Evolutionary conservation across 805 yeast genomes (phyloP).

Genomic region (Kluyveromyces nonfermentans): DNA sequence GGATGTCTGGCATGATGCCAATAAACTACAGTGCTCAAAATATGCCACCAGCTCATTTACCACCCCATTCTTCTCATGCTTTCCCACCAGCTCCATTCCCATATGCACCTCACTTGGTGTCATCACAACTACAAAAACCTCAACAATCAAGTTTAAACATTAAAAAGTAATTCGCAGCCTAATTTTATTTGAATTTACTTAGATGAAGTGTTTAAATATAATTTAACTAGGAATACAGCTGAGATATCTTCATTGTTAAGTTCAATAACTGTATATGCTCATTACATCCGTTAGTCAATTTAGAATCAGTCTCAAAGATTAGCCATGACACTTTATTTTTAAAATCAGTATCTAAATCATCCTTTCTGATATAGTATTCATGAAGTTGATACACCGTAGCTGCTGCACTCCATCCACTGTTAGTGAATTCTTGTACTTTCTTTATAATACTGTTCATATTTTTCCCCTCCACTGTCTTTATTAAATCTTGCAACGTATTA

Average conservation of each 20-base stretch:
- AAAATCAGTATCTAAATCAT: slow-evolving; percentile 37
- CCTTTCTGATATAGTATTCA: slow-evolving; percentile 51
- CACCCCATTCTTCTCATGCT: background rate
- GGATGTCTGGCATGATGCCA: slow-evolving; percentile 3
- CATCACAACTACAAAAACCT: background rate
- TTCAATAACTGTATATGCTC: slow-evolving; percentile 78
- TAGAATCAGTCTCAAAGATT: slow-evolving; percentile 66
- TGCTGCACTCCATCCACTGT: slow-evolving; percentile 73
- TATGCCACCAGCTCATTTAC: background rate
- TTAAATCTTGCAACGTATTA: slow-evolving; percentile 34
- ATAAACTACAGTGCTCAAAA: slow-evolving; percentile 2
- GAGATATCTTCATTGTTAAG: slow-evolving; percentile 45
- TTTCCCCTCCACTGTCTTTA: slow-evolving; percentile 30
- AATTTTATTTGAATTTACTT: slow-evolving; percentile 1
- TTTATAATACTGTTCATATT: slow-evolving; percentile 29
- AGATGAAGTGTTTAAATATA: background rate
- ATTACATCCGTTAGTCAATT: slow-evolving; percentile 76
- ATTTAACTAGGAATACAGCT: slow-evolving; percentile 16
- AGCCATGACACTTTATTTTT: slow-evolving; percentile 58
- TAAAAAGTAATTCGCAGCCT: background rate
- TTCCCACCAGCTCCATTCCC: slow-evolving; percentile 1
- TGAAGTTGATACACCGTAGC: slow-evolving; percentile 66
- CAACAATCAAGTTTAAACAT: background rate
- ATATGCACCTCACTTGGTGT: slow-evolving; percentile 1
- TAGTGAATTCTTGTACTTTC: slow-evolving; percentile 41